Percentiles rank a stretch among this genome's conserved stretches.
These are phyloP conservation scores for Penicillium crystallinum DNA, from an alignment of 495 filamentous ascomycete species.

Conservation along the genomic window DNA sequence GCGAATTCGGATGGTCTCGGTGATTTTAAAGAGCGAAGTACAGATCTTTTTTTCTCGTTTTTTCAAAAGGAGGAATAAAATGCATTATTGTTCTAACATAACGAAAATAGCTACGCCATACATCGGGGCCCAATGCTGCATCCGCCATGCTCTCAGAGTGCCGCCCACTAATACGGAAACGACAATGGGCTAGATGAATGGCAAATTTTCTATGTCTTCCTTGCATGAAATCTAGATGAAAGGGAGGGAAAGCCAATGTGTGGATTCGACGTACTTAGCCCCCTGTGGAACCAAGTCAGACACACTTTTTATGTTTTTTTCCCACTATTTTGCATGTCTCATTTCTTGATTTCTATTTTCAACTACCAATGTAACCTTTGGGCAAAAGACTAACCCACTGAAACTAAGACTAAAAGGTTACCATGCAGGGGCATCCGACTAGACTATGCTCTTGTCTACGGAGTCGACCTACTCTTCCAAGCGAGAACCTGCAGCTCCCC, in stretches of 20 bases:
- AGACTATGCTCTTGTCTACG: not conserved
- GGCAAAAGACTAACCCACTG: not conserved
- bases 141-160: slow-evolving; percentile 21
- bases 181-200: slow-evolving; percentile 6
- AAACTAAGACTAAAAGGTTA: slow-evolving; percentile 1
- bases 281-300: slow-evolving; percentile 26
- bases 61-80: not conserved
- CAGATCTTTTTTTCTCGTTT: slow-evolving; percentile 9
- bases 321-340: not conserved
- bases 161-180: slow-evolving; percentile 17
- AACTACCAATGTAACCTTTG: not conserved
- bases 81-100: not conserved
- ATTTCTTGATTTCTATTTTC: not conserved
- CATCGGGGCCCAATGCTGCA: slow-evolving; percentile 21
- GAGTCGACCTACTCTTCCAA: not conserved
- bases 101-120: slow-evolving; percentile 21
- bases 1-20: slow-evolving; percentile 19
- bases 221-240: slow-evolving; percentile 28
- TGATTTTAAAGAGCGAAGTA: slow-evolving; percentile 21
- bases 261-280: slow-evolving; percentile 14
- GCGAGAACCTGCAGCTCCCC: not conserved
- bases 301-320: not conserved
- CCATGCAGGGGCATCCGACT: slow-evolving; percentile 1
- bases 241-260: slow-evolving; percentile 18
- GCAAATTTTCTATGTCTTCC: slow-evolving; percentile 23